Base-by-base conservation (phyloP, 148 eudicot species). In the Cornus florida region DNA sequence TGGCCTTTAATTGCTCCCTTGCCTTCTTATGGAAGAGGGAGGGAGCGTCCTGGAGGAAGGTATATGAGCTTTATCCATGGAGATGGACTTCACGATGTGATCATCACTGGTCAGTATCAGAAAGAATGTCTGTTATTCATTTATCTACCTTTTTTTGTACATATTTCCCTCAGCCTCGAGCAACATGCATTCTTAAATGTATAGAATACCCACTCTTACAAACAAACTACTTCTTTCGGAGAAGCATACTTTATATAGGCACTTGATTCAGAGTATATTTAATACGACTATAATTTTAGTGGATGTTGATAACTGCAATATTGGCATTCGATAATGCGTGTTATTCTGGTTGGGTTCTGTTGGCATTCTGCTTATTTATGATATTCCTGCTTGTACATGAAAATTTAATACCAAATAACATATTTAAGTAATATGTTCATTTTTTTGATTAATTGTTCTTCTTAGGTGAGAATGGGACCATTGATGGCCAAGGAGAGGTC, bases 1-100 rank as follows among this genome's bases (percentile, higher is more conserved):
- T 97, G 99, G 99, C 99, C 97, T 64, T 80, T 97, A 79, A 88
- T 91, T 73, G 89, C 87, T 65, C 98, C 99, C 7, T 69, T 97
- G 84, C 99, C 99, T 68, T 97, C 99, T 69, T 97, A 97, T 82
- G 99, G 99, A 79, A 86, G 98, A 85, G 99, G 99, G 43, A 92
- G 99, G 81, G 99, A 97, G 82, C 95, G 84, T 10, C 91, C 89
- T 20, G 97, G 99, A 43, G 89, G 86, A 83, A 90, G 99, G 84
- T 97, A 91, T 65, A 85, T 83, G 86, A 94, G 98, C 86, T 92
- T 97, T 77, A 91, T 97, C 86, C 88, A 94, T 59, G 99, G 99
- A 72, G 87, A 97, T 71, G 91, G 92, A 38, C 87, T 94, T 72
- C 94, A 81, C 69, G 99, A 97, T 83, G 97, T 97, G 60, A 84